Evolutionary conservation across 2,329 filamentous ascomycete genomes (phyloP).

Genomic region (Calonectria multiphialidica): DNA sequence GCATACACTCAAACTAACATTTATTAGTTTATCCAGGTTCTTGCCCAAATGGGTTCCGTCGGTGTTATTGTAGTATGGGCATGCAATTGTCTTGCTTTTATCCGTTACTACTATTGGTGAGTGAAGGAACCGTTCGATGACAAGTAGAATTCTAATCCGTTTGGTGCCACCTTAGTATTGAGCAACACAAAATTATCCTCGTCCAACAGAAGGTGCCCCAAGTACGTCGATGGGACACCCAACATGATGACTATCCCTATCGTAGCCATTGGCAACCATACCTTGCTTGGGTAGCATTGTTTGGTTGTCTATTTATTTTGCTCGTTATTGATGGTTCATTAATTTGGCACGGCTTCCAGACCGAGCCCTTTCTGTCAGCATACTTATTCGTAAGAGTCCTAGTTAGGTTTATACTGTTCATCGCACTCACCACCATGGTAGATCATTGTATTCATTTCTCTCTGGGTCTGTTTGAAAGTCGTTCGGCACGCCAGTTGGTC

Average conservation of each 20-base stretch:
- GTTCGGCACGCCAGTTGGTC: not conserved
- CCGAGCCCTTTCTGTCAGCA: not conserved
- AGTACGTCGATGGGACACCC: not conserved
- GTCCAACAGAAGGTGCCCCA: not conserved
- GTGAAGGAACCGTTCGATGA: not conserved
- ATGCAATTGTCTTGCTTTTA: not conserved
- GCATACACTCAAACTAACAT: not conserved
- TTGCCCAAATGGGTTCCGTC: conserved; percentile 4
- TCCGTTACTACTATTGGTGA: conserved; percentile 8
- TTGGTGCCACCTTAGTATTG: not conserved
- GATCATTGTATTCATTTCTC: not conserved
- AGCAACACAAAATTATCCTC: not conserved
- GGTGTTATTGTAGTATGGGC: not conserved
- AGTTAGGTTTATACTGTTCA: not conserved
- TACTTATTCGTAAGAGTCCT: not conserved
- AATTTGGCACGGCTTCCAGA: not conserved
- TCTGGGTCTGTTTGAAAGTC: not conserved
- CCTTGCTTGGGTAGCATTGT: not conserved
- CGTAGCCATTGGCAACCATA: conserved; percentile 2
- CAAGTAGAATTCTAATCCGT: not conserved
- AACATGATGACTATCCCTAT: not conserved
- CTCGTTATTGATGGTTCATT: not conserved
- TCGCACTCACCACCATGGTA: not conserved
- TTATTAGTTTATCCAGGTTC: not conserved
- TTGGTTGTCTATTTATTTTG: not conserved